Percentiles rank a stretch among this genome's conserved stretches.
Evolutionary conservation across 2,329 filamentous ascomycete genomes (phyloP).

Genomic region (Penicillium vulpinum): DNA sequence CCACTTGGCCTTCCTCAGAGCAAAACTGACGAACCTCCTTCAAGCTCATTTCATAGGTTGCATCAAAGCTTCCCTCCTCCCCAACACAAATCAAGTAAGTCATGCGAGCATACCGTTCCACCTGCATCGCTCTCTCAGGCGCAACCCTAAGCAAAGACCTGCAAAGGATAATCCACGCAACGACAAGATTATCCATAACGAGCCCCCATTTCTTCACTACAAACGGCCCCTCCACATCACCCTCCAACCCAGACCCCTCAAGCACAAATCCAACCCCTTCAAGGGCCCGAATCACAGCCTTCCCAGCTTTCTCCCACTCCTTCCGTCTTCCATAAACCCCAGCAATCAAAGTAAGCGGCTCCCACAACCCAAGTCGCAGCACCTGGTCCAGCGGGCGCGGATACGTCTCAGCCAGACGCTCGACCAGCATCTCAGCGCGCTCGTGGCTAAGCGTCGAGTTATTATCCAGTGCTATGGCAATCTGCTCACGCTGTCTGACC

Average conservation of each 20-base stretch:
- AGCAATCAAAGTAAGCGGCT: not conserved
- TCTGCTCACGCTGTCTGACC: not conserved
- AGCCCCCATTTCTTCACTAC: slow-evolving; percentile 33
- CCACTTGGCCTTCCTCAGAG: not conserved
- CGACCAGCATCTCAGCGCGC: not conserved
- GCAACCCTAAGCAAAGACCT: slow-evolving; percentile 25
- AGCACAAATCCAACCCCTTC: not conserved
- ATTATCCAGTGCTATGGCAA: not conserved
- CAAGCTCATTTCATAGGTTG: slow-evolving; percentile 13
- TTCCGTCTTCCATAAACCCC: not conserved
- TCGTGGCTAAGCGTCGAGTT: not conserved
- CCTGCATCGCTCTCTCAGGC: slow-evolving; percentile 19
- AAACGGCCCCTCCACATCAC: not conserved
- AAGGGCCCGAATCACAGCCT: not conserved
- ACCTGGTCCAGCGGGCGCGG: not conserved
- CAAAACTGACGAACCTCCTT: too few species aligned
- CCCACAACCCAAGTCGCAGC: not conserved
- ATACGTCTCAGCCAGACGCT: not conserved
- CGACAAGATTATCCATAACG: slow-evolving; percentile 24
- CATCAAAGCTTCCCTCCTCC: slow-evolving; percentile 36
- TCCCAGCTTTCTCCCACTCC: not conserved
- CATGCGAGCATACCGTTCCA: slow-evolving; percentile 32
- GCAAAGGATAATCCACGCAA: slow-evolving; percentile 31
- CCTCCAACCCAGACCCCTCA: not conserved
- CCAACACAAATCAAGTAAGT: slow-evolving; percentile 37